Conservation (phyloP, 2,329 filamentous ascomycete genomes). For the Immersiporthe knoxdaviesiana region DNA sequence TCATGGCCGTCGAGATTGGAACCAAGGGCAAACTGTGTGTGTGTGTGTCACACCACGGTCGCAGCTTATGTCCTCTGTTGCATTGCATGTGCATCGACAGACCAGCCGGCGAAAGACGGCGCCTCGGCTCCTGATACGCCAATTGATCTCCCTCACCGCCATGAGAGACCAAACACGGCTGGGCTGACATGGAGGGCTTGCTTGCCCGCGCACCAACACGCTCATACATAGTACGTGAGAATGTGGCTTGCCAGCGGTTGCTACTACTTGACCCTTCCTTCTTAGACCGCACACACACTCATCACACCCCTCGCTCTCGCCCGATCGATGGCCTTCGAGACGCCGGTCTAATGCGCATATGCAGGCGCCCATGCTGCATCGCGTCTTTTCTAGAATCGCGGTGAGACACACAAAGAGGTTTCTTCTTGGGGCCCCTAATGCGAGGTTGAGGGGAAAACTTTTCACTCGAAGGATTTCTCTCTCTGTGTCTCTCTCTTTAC, state of each 20-base stretch:
- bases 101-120: neutral
- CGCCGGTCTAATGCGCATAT: neutral
- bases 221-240: neutral
- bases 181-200: slow-evolving; percentile 10
- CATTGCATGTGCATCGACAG: neutral
- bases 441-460: neutral
- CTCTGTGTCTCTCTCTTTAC: no score
- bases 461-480: neutral
- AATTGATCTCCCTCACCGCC: slow-evolving; percentile 16
- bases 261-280: no score
- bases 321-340: neutral
- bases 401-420: neutral
- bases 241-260: neutral
- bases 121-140: slow-evolving; percentile 14
- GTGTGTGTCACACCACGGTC: slow-evolving; percentile 8
- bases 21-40: neutral
- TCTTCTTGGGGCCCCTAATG: neutral
- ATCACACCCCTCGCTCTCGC: neutral
- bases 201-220: neutral
- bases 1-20: neutral
- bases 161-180: slow-evolving; percentile 4
- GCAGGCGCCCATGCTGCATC: neutral
- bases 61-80: neutral
- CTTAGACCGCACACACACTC: no score
- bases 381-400: slow-evolving; percentile 3